A percentile compares a stretch with the other conserved stretches of the same genome.
phyloP scores from a whole-genome alignment of 306 rosid genomes.

The peach (Prunus persica) region Prunus_persica_NCBIv2 NC_034014.1:7145001-7145500 shows the following conservation, averaged over 20 bases:
- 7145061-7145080: constrained; percentile 9
- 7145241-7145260: constrained; percentile 59
- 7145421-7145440: constrained; percentile 23
- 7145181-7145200: constrained; percentile 10
- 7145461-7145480: neutral
- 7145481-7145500: constrained; percentile 10
- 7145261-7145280: neutral
- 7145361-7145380: constrained; percentile 6
- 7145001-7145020: constrained; percentile 41
- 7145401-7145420: neutral
- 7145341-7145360: neutral
- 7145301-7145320: constrained; percentile 13
- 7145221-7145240: constrained; percentile 86
- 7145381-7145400: neutral
- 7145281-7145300: neutral
- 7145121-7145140: constrained; percentile 27
- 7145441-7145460: constrained; percentile 15
- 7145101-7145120: constrained; percentile 5
- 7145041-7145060: constrained; percentile 49
- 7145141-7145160: constrained; percentile 59
- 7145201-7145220: constrained; percentile 98
- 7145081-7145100: constrained; percentile 25
- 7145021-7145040: constrained; percentile 73
- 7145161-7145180: constrained; percentile 36
- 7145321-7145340: neutral